Base-by-base conservation (phyloP, 2,329 filamentous ascomycete genomes). In the Penicillium psychrosexuale region DNA sequence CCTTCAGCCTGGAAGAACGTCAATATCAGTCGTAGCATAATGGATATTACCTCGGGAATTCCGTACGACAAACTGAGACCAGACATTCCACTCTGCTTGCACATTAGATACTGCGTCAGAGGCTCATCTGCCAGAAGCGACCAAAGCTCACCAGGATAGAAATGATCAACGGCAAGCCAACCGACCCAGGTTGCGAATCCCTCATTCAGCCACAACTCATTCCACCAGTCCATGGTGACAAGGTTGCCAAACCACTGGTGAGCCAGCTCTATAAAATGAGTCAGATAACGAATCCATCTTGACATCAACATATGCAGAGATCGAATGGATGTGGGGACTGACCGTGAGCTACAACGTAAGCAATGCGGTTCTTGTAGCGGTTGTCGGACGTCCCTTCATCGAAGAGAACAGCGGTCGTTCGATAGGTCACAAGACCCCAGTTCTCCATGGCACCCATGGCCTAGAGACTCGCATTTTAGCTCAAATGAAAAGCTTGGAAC, bases 121-220 rank as follows among this genome's bases (percentile, higher is more conserved):
- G 28, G 2, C 17, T 40, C 19, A 5, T 40, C 8, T 8, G 12
- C 12, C 15, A 17, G 15, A 34, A 30, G 11, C 1, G 19, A 51
- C 30, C 15, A 7, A 19, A 43, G 22, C 74, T 60, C 74, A 83
- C 81, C 80, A 3, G 94, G 94, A 74, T 97, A 90, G 52, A 97
- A 84, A 70, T 95, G 84, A 70, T 97, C 90, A 55, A 92, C 85
- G 9, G 91, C 92, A 58, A 92, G 83, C 93, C 93, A 99, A 49
- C 93, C 94, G 40, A 97, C 93, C 93, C 93, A 97, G 3, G 94
- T 99, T 39, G 94, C 94, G 70, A 99, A 99, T 12, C 92, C 92
- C 75, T 97, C 93, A 68, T 96, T 96, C 49, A 96, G 82, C 91
- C 91, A 96, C 38, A 94, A 82, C 77, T 95, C 89, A 69, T 88